Evolutionary conservation across 2,329 filamentous ascomycete species (phyloP).

Genomic region (Venturia asperata): DNA sequence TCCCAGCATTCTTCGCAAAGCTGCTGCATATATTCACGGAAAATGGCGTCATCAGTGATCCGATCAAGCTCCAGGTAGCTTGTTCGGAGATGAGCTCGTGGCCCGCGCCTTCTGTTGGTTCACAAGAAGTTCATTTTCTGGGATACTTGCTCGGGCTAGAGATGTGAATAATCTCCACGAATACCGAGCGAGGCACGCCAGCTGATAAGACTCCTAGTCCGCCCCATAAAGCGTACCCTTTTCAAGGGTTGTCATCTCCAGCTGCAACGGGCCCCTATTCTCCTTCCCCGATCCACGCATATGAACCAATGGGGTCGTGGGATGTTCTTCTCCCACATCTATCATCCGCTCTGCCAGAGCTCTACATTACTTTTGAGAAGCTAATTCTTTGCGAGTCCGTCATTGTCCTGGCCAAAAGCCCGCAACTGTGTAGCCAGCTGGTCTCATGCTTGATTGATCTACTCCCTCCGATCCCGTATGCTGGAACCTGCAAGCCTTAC

Average conservation of each 20-base stretch:
- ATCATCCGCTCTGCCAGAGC: constrained; percentile 33
- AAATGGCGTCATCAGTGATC: constrained; percentile 33
- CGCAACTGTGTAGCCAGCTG: constrained; percentile 35
- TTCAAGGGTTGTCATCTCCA: constrained; percentile 30
- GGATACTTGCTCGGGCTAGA: constrained; percentile 33
- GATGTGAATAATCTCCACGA: constrained; percentile 25
- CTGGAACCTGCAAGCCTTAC: constrained; percentile 35
- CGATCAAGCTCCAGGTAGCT: constrained; percentile 33
- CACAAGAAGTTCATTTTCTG: constrained; percentile 35
- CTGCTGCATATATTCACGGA: constrained; percentile 34
- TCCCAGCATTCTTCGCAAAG: constrained; percentile 32
- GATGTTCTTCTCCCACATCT: constrained; percentile 34
- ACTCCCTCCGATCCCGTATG: constrained; percentile 35
- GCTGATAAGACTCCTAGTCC: constrained; percentile 23
- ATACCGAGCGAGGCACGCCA: background rate
- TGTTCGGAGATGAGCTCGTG: constrained; percentile 33
- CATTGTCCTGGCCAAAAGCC: constrained; percentile 37
- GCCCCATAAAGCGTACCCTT: constrained; percentile 35
- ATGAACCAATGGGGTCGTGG: constrained; percentile 36
- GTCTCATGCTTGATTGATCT: constrained; percentile 36
- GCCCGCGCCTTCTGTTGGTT: constrained; percentile 32
- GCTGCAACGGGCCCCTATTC: constrained; percentile 23
- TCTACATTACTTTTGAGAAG: constrained; percentile 37
- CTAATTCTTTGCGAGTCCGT: constrained; percentile 36
- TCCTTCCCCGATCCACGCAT: constrained; percentile 32